phyloP scores from a whole-genome alignment of 1,284 basidiomycete species.

The Phellopilus nigrolimitatus region DNA sequence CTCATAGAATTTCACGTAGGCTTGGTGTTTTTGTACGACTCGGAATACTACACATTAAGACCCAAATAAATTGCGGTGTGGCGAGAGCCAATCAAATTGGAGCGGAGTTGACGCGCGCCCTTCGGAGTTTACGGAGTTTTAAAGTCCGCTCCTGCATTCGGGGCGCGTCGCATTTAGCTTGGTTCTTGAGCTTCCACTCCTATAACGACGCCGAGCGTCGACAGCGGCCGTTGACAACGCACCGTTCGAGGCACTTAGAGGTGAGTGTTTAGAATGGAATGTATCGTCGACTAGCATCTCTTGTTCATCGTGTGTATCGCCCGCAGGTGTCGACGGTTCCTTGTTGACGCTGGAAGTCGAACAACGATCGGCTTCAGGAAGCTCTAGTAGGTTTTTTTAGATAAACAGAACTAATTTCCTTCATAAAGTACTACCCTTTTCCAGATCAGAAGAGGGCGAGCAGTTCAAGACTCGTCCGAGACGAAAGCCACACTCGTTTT shows the following conservation, averaged over 20 bases:
- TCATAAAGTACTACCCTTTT: background rate
- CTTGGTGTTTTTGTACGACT: background rate
- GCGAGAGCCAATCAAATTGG: slow-evolving; percentile 1
- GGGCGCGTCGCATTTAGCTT: background rate
- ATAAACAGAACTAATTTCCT: background rate
- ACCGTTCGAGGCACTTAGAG: background rate
- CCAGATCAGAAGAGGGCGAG: background rate
- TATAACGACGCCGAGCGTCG: background rate
- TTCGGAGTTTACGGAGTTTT: slow-evolving; percentile 12
- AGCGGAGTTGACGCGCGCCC: slow-evolving; percentile 7
- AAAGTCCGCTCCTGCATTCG: background rate
- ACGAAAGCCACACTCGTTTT: background rate
- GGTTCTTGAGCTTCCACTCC: background rate
- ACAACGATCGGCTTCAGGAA: background rate
- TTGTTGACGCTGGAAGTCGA: background rate
- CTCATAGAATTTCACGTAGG: background rate
- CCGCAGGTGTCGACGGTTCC: slow-evolving; percentile 4
- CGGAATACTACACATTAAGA: too few species aligned
- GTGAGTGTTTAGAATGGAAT: background rate
- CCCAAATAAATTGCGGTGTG: background rate
- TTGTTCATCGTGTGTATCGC: background rate
- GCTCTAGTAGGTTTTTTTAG: background rate
- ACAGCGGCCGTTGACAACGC: background rate
- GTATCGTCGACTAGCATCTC: background rate
- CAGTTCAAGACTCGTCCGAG: background rate